Evolutionary conservation across 2,329 filamentous ascomycete genomes (phyloP), one percentile per base, ranked within the genome.

Genomic region (Diaporthe sp.): DNA sequence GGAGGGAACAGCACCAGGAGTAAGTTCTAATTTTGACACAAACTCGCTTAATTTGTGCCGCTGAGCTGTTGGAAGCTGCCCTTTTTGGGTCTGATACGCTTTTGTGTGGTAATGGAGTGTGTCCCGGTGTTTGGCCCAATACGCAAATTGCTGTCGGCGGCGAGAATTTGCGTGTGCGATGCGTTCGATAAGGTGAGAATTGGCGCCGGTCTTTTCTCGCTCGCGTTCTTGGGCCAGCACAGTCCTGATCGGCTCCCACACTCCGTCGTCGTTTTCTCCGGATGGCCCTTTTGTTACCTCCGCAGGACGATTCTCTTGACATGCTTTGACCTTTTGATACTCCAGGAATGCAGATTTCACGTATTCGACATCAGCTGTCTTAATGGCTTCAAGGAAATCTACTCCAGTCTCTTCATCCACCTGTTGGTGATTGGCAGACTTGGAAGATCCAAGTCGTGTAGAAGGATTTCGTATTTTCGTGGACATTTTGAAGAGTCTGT

Each of bases 401-500:
- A 73, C 60, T n/a, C 60, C 60, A 8, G 71, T 67, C 1, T 68
- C 60, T 33, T 54, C 47, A 35, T 73, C 71, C 4, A 73, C 17
- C 38, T 73, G 45, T n/a, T n/a, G 60, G 60, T 28, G 28, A 4
- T 68, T 54, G 15, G 15, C 19, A 40, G 71, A 35, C 8, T 15
- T 68, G 15, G 60, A 73, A 12, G 71, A 73, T n/a, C 38, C 71
- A 35, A 73, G 40, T 57, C 71, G 40, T 12, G 71, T 55, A 9
- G 71, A 73, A 33, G 71, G 71, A 25, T 52, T 67, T 13, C 60
- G 42, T 33, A 73, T 73, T 38, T 68, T 67, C 3, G 60, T 73
- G 25, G 71, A 73, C 8, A 73, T n/a, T 35, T 58, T 73, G 38
- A 67, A 73, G 10, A 73, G 40, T 25, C 67, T 55, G 35, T 74